Evolutionary conservation across 805 yeast genomes (phyloP).

Genomic region (Ogataea pilisensis): DNA sequence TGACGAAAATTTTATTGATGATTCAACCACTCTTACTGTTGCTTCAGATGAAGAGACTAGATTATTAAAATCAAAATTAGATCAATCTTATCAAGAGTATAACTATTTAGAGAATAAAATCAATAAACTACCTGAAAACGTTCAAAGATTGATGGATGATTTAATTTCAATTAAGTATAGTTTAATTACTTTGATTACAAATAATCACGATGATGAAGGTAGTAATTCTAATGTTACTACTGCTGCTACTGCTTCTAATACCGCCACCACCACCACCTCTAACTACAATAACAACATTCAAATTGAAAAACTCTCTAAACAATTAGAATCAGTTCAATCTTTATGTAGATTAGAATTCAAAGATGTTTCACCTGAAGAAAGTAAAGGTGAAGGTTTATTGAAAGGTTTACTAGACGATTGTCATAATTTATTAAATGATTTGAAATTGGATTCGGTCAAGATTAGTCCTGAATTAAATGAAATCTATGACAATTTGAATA

Average conservation of each 20-base stretch:
- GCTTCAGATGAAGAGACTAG: conserved; percentile 28
- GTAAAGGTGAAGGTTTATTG: conserved; percentile 43
- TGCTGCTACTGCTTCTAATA: no score
- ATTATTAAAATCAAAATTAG: conserved; percentile 61
- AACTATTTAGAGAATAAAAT: conserved; percentile 52
- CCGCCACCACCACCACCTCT: no score
- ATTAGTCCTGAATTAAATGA: conserved; percentile 50
- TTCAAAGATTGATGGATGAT: conserved; percentile 49
- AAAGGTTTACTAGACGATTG: conserved; percentile 84
- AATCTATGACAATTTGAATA: conserved; percentile 59
- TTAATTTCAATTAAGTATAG: conserved; percentile 61
- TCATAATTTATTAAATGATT: conserved; percentile 66
- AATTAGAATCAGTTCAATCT: conserved; percentile 21
- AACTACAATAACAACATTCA: conserved; percentile 22
- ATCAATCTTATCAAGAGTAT: conserved; percentile 57
- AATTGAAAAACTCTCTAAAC: conserved; percentile 9
- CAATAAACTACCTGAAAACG: conserved; percentile 47
- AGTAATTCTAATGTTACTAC: no score
- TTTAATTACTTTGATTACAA: conserved; percentile 52
- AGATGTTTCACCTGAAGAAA: conserved; percentile 15
- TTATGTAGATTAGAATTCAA: conserved; percentile 20
- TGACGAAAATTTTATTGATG: conserved; percentile 42
- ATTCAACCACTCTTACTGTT: background rate
- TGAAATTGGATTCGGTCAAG: conserved; percentile 43
- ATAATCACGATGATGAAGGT: conserved; percentile 38